Evolutionary conservation across 2,329 filamentous ascomycete genomes (phyloP).

Genomic region (Clonostachys solani): DNA sequence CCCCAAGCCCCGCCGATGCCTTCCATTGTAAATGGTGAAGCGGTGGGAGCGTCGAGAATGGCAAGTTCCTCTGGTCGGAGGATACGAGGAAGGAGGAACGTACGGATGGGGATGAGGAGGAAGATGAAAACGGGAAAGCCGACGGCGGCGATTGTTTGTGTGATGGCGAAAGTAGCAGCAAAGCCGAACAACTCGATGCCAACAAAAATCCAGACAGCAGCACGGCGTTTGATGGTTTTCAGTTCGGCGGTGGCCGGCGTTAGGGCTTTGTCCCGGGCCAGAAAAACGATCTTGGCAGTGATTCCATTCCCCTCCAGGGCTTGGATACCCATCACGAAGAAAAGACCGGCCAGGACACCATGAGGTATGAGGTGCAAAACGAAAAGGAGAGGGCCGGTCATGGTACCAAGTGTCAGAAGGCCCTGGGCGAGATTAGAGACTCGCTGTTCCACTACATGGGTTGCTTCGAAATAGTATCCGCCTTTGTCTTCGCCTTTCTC

Average conservation of each 20-base stretch:
- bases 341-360: constrained; percentile 73
- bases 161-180: constrained; percentile 76
- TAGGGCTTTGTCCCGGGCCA: constrained; percentile 60
- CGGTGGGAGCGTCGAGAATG: constrained; percentile 68
- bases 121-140: constrained; percentile 76
- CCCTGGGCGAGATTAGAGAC: constrained; percentile 76
- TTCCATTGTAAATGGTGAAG: constrained; percentile 72
- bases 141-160: constrained; percentile 77
- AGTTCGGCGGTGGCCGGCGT: constrained; percentile 58
- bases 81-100: constrained; percentile 57
- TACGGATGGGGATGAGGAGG: constrained; percentile 61
- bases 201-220: constrained; percentile 69
- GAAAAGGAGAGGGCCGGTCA: constrained; percentile 69
- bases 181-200: constrained; percentile 65
- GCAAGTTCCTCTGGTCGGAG: constrained; percentile 58
- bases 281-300: constrained; percentile 68
- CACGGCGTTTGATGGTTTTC: constrained; percentile 52
- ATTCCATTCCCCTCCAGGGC: constrained; percentile 75
- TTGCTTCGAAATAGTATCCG: constrained; percentile 43
- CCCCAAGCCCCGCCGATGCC: constrained; percentile 64
- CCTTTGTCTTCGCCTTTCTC: constrained; percentile 53
- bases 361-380: constrained; percentile 77
- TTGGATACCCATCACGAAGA: constrained; percentile 82
- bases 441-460: constrained; percentile 73
- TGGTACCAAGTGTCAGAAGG: constrained; percentile 72